A percentile compares a stretch with the other conserved stretches of the same genome.
These are phyloP conservation scores for Arabis alpina DNA, from an alignment of 345 rosid genomes.

Conservation along the genomic window DNA sequence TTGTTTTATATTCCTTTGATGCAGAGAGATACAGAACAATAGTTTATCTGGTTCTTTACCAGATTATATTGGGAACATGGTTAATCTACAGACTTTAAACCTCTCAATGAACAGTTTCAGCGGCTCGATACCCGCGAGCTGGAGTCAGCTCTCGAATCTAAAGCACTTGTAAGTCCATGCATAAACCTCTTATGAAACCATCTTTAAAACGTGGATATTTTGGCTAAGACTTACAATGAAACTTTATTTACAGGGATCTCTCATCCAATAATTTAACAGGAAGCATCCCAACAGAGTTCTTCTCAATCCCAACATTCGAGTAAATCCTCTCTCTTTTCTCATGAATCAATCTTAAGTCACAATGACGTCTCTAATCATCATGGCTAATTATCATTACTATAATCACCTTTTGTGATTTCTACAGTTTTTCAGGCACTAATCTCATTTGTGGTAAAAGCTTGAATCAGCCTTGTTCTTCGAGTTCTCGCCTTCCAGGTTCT, in stretches of 20 bases:
- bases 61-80: conserved; percentile 68
- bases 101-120: conserved; percentile 77
- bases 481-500: conserved; percentile 62
- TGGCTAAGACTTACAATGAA: conserved; percentile 6
- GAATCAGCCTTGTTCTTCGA: conserved; percentile 71
- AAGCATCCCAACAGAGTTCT: conserved; percentile 62
- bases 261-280: conserved; percentile 74
- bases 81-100: conserved; percentile 61
- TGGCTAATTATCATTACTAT: not conserved
- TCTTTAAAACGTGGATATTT: conserved; percentile 14
- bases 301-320: conserved; percentile 73
- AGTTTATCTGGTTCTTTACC: conserved; percentile 72
- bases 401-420: conserved; percentile 27
- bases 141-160: conserved; percentile 72
- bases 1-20: conserved; percentile 31
- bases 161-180: conserved; percentile 61
- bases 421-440: conserved; percentile 73
- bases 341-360: not conserved
- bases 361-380: not conserved
- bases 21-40: conserved; percentile 91
- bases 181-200: conserved; percentile 24
- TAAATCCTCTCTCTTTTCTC: conserved; percentile 38
- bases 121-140: conserved; percentile 70
- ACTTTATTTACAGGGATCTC: conserved; percentile 63
- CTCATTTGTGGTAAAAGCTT: conserved; percentile 71